Conservation (phyloP, 768 basidiomycete species). For the Leccinellum luteum region DNA sequence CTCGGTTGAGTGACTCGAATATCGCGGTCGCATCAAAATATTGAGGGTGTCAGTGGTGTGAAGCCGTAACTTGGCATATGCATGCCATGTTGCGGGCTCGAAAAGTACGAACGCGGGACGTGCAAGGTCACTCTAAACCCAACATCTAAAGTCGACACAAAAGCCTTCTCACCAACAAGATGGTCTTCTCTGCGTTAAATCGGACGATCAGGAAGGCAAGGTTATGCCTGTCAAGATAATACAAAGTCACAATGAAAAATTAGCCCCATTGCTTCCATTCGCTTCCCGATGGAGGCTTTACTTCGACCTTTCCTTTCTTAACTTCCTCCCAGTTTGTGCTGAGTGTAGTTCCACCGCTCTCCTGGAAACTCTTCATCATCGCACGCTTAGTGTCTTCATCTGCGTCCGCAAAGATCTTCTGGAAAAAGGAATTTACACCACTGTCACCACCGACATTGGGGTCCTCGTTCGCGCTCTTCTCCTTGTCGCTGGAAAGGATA, state of each 20-base stretch:
- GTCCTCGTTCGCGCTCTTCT: constrained; percentile 67
- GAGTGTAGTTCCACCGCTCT: constrained; percentile 92
- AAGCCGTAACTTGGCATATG: not conserved
- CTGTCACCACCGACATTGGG: constrained; percentile 89
- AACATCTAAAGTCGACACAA: not conserved
- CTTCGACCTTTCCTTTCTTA: constrained; percentile 60
- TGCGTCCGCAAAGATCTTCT: constrained; percentile 85
- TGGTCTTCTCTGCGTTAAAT: too few species aligned
- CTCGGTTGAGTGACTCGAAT: too few species aligned
- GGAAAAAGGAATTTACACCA: constrained; percentile 86
- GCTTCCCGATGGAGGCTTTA: constrained; percentile 80
- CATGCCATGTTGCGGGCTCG: too few species aligned
- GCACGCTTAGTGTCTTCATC: constrained; percentile 90
- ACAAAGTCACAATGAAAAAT: not conserved
- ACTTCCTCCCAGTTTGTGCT: constrained; percentile 98
- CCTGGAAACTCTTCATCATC: constrained; percentile 97
- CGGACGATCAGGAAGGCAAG: not conserved
- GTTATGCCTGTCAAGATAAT: not conserved
- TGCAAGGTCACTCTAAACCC: too few species aligned
- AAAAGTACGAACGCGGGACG: too few species aligned
- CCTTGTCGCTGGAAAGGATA: constrained; percentile 67
- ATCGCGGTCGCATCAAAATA: too few species aligned
- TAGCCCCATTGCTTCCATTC: constrained; percentile 82
- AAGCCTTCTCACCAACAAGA: not conserved
- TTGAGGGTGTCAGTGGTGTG: too few species aligned